Conservation (phyloP, 2,329 filamentous ascomycete species). For the Trichoderma harzianum region DNA sequence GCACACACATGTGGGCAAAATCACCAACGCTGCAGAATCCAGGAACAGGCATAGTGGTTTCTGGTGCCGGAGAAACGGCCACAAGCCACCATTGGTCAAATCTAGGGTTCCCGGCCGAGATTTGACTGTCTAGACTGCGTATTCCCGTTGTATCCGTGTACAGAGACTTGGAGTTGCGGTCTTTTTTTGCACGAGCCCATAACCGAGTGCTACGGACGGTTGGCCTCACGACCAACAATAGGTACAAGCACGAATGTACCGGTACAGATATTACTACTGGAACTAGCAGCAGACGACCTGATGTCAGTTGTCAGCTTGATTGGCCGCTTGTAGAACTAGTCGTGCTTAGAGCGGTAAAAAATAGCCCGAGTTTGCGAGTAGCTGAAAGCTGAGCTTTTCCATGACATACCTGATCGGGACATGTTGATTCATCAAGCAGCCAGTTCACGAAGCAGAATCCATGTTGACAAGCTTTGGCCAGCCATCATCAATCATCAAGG, state of each 20-base stretch:
- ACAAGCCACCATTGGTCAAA: slow-evolving; percentile 3
- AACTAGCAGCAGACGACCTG: not conserved
- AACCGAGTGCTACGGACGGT: not conserved
- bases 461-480: not conserved
- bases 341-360: not conserved
- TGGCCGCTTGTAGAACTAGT: not conserved
- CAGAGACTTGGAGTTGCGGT: not conserved
- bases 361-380: not conserved
- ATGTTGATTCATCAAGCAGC: not conserved
- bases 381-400: not conserved
- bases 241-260: not conserved
- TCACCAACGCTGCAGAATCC: slow-evolving; percentile 20
- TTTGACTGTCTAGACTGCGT: not conserved
- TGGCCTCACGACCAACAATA: not conserved
- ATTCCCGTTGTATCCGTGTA: slow-evolving; percentile 3
- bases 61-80: not conserved
- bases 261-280: not conserved
- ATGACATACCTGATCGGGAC: not conserved
- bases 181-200: not conserved
- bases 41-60: slow-evolving; percentile 33
- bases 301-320: slow-evolving; percentile 1
- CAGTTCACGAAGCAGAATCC: not conserved
- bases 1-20: not conserved
- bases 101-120: not conserved
- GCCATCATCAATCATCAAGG: not conserved